Evolutionary conservation across 805 yeast species (phyloP), one percentile per base, ranked within the genome.

Genomic region (Starmerella apis): DNA sequence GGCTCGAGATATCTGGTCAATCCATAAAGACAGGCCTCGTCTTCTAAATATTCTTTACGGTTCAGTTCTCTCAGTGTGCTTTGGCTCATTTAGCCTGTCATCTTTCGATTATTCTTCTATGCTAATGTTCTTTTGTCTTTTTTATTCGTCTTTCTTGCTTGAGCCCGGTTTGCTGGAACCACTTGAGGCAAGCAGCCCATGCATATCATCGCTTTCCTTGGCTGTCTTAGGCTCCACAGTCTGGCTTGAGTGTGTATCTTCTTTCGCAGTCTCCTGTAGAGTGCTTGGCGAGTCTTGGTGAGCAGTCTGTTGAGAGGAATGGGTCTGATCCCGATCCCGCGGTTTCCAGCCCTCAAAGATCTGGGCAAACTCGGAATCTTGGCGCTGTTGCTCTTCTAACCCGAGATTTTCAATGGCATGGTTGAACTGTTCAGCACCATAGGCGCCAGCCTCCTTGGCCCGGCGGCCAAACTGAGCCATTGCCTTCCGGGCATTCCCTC

Each of bases 381-480:
- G 49, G 19, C 43, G 49, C 4, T 48, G 31, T 30, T 46, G 49
- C 30, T 37, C 41, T n/a, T 46, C 52, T n/a, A 43, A 48, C 35
- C 51, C 11, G 20, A 51, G 50, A 47, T 62, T 68, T 24, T 61
- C 59, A 2, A 86, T 80, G 61, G 80, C 78, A 16, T 71, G 70
- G 54, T 72, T 74, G 60, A 77, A 74, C n/a, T 81, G 79, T 56
- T 80, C 82, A 48, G 78, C 79, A 24, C 94, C 85, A 57, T 78
- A 79, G 53, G 72, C 75, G 30, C 94, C 83, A 0, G 96, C 86
- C 58, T 87, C 94, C 64, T 84, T 94, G 70, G 90, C 83, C 62
- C 80, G 86, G 63, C 85, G 94, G 43, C 96, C 96, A 69, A 90
- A 92, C 71, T 92, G 96, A 52, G 86, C 81, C 76, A 94, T 85